Percentiles rank a stretch among this genome's conserved stretches.
Conservation (phyloP, 345 rosid genomes). For the Gossypium arboreum region DNA sequence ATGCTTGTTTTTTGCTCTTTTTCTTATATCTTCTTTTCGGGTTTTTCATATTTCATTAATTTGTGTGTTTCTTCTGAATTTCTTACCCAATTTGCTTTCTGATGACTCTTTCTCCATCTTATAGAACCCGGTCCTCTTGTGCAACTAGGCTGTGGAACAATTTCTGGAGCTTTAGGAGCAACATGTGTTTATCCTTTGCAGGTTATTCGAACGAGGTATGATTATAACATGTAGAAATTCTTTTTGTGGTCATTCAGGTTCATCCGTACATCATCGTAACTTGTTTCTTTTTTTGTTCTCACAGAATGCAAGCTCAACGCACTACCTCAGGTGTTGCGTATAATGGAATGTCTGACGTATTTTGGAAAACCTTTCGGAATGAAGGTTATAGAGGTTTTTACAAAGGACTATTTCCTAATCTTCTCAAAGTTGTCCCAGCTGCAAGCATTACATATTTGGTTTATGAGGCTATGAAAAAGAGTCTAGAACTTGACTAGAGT, state of each 20-base stretch:
- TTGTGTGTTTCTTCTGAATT: background rate
- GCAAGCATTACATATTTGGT: conserved; percentile 53
- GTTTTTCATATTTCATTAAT: background rate
- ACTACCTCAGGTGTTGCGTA: conserved; percentile 42
- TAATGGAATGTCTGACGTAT: conserved; percentile 76
- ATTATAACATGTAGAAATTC: background rate
- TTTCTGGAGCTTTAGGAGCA: conserved; percentile 92
- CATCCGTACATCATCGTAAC: background rate
- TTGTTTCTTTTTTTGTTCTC: conserved; percentile 9
- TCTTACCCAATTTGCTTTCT: background rate
- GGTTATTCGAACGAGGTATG: conserved; percentile 87
- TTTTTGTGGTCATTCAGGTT: background rate
- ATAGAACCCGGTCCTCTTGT: conserved; percentile 84
- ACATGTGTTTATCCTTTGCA: conserved; percentile 93
- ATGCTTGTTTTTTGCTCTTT: background rate
- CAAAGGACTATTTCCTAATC: conserved; percentile 89
- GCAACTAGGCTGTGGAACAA: conserved; percentile 87
- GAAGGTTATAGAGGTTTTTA: conserved; percentile 89
- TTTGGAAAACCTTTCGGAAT: conserved; percentile 60
- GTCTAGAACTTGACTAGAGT: conserved; percentile 45
- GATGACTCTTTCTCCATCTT: conserved; percentile 2
- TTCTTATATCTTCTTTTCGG: background rate
- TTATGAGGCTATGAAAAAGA: conserved; percentile 90
- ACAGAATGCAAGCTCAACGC: conserved; percentile 92
- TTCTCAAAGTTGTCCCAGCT: conserved; percentile 65